Evolutionary conservation across 2,329 filamentous ascomycete species (phyloP).

Genomic region (Phoma sp.): DNA sequence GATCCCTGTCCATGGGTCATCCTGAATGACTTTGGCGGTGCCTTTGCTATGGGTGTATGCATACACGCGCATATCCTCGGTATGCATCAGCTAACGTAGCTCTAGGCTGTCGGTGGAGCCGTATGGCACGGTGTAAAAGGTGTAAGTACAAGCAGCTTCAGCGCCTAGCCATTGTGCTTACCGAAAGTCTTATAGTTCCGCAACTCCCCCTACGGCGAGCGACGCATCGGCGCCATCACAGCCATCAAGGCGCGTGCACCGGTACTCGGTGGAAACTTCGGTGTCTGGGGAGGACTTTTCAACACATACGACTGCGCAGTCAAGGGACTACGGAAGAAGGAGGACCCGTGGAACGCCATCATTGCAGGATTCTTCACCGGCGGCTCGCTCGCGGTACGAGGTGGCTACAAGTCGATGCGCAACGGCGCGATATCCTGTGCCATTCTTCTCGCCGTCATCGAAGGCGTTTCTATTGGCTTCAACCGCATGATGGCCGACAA

Average conservation of each 20-base stretch:
- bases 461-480: slow-evolving; percentile 96
- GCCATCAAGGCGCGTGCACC: slow-evolving; percentile 97
- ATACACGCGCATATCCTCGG: slow-evolving; percentile 5
- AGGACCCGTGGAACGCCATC: slow-evolving; percentile 98
- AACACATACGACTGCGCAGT: slow-evolving; percentile 95
- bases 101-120: slow-evolving; percentile 52
- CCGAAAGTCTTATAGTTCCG: slow-evolving; percentile 34
- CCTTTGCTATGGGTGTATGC: slow-evolving; percentile 93
- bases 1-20: slow-evolving; percentile 98
- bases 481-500: slow-evolving; percentile 91
- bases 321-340: slow-evolving; percentile 90
- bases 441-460: slow-evolving; percentile 91
- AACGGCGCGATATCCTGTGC: slow-evolving; percentile 97
- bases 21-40: slow-evolving; percentile 96
- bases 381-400: slow-evolving; percentile 87
- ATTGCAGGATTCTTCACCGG: slow-evolving; percentile 93
- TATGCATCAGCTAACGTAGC: slow-evolving; percentile 18
- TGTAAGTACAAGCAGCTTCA: slow-evolving; percentile 58
- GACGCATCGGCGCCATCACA: slow-evolving; percentile 90
- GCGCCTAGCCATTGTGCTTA: slow-evolving; percentile 12
- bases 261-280: slow-evolving; percentile 96
- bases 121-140: slow-evolving; percentile 98
- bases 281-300: slow-evolving; percentile 96
- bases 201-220: slow-evolving; percentile 75
- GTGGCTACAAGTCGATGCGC: slow-evolving; percentile 87